phyloP scores from a whole-genome alignment of 495 filamentous ascomycete genomes.

The Tirmania nivea region DNA sequence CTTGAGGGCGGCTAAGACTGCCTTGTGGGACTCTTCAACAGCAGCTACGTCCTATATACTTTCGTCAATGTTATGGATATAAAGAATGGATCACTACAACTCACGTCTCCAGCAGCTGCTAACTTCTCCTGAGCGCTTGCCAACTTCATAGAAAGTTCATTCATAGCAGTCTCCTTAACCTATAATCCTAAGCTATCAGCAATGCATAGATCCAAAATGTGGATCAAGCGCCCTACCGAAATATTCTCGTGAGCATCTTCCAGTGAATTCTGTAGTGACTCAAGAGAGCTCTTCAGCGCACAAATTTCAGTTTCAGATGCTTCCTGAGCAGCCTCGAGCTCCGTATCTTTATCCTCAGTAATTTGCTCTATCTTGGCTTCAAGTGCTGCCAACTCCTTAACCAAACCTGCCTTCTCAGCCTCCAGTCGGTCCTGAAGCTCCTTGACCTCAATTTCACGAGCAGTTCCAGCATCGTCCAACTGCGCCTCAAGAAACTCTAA shows the following conservation, averaged over 20 bases:
- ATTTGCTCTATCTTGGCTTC: neutral
- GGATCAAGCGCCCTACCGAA: too few species aligned
- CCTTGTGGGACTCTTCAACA: constrained; percentile 9
- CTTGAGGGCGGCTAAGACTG: constrained; percentile 9
- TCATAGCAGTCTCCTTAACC: neutral
- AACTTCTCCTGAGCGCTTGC: neutral
- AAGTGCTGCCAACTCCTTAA: neutral
- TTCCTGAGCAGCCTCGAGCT: neutral
- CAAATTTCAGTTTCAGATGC: too few species aligned
- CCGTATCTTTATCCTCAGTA: neutral
- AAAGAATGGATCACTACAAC: neutral
- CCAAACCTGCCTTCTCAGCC: neutral
- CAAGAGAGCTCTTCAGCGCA: too few species aligned
- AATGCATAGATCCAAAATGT: too few species aligned
- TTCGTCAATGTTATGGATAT: neutral
- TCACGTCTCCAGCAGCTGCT: neutral
- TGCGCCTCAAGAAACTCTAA: neutral
- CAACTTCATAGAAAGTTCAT: neutral
- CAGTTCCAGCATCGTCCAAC: neutral
- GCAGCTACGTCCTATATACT: constrained; percentile 11
- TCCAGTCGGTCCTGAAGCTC: neutral
- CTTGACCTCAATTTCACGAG: neutral
- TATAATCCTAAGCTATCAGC: neutral
- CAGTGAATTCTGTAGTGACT: too few species aligned
- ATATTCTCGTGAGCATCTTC: too few species aligned